Percentiles rank a stretch among this genome's conserved stretches.
phyloP scores from a whole-genome alignment of 2,329 filamentous ascomycete species.

The Nannizziopsis arthrosporioides region DNA sequence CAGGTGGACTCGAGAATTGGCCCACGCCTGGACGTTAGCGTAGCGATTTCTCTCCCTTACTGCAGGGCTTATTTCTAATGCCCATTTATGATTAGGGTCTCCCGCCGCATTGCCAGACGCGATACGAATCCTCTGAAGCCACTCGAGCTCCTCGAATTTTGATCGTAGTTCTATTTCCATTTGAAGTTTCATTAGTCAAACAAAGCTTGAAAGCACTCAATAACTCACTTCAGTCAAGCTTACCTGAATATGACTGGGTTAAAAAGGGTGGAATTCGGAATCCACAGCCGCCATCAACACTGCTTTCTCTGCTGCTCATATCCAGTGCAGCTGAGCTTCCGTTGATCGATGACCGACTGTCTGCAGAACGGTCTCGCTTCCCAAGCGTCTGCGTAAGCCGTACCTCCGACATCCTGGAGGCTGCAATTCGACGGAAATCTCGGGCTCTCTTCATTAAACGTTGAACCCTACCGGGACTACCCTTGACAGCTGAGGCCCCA shows the following conservation, averaged over 20 bases:
- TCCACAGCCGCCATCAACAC: slow-evolving; percentile 18
- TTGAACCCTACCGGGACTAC: slow-evolving; percentile 30
- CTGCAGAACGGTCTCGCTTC: slow-evolving; percentile 30
- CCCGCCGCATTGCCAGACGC: slow-evolving; percentile 35
- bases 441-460: slow-evolving; percentile 33
- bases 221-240: slow-evolving; percentile 11
- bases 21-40: slow-evolving; percentile 78
- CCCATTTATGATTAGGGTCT: slow-evolving; percentile 44
- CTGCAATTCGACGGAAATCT: slow-evolving; percentile 30
- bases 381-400: slow-evolving; percentile 26
- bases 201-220: background rate
- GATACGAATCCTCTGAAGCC: slow-evolving; percentile 47
- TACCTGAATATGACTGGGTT: slow-evolving; percentile 29
- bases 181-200: background rate
- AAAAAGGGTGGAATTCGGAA: slow-evolving; percentile 29
- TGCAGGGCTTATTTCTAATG: slow-evolving; percentile 46
- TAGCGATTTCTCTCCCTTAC: slow-evolving; percentile 66
- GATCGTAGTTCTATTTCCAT: slow-evolving; percentile 41
- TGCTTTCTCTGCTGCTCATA: slow-evolving; percentile 20
- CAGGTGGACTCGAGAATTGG: slow-evolving; percentile 71
- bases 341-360: slow-evolving; percentile 24
- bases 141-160: slow-evolving; percentile 52
- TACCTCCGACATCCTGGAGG: slow-evolving; percentile 33
- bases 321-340: slow-evolving; percentile 11
- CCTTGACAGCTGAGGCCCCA: slow-evolving; percentile 24